These are phyloP conservation scores for Fraxinus latifolia DNA, from an alignment of 305 asterid species.

Conservation along the genomic window DNA sequence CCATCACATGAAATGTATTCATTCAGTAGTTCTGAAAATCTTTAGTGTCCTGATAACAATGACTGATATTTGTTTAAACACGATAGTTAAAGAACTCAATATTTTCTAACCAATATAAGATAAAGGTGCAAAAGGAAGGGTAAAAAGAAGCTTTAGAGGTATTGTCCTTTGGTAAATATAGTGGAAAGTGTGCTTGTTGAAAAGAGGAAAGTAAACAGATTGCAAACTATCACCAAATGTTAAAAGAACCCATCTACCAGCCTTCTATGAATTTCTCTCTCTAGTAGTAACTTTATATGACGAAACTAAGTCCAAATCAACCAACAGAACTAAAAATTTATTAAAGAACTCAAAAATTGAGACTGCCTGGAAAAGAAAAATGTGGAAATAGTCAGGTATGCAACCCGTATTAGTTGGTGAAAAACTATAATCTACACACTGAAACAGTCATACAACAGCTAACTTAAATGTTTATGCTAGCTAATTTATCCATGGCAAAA, in stretches of 20 bases:
- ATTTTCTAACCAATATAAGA: neutral
- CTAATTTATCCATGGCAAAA: neutral
- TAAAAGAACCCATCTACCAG: neutral
- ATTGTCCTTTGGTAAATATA: neutral
- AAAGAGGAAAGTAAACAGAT: neutral
- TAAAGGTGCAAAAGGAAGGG: neutral
- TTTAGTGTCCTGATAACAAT: neutral
- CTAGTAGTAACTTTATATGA: neutral
- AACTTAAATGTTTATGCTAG: neutral
- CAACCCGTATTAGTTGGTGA: neutral
- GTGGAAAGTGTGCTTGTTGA: neutral
- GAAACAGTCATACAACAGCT: neutral
- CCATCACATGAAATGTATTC: neutral
- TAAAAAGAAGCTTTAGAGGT: neutral
- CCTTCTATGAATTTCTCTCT: neutral
- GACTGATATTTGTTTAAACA: neutral
- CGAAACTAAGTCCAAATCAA: neutral
- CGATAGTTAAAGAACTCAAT: neutral
- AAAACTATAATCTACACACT: neutral
- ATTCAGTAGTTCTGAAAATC: neutral
- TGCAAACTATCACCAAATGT: neutral
- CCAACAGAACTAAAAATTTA: neutral
- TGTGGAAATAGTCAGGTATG: neutral
- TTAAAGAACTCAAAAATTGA: neutral
- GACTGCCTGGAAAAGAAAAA: neutral